Base-by-base conservation (phyloP, 176 grass and related monocot genomes). In the Tillandsia leiboldiana region DNA sequence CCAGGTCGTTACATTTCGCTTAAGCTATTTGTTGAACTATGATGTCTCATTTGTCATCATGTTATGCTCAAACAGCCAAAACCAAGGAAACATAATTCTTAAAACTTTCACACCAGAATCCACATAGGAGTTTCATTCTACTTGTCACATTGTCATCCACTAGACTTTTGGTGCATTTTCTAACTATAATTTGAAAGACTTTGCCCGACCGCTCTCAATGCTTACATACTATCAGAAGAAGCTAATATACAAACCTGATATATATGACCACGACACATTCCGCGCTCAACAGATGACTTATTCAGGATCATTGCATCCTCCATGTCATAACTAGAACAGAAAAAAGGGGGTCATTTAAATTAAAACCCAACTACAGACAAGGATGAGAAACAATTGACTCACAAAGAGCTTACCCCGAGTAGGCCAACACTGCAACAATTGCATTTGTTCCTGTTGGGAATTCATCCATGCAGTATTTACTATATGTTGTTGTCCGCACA, bases 291-390 rank as follows among this genome's bases (percentile, higher is more conserved):
- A 77, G 93, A 75, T 64, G 89, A 97, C 87, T 92, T 97, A 72
- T 97, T 97, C 82, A 97, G 81, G 76, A 97, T 92, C 89, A 97
- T 97, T 61, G 93, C 93, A 75, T 92, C 93, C 77, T 97, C 93
- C 93, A 97, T 97, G 75, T 97, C 93, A 79, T 97, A 97, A 66
- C 93, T 97, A 72, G 64, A 85, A 80, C 12, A 79, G 53, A 50
- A 18, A 66, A 18, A 77, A 73, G 12, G 9, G 13, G 33, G 50
- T 69, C 29, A 74, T 54, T 48, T 50, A 78, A 70, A 28, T 77
- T 42, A 67, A 2, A 75, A 75, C 23, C 22, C 33, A 65, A 12
- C 24, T 4, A 75, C 22, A 27, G 53, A 51, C 15, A 8, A 65
- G 53, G 23, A 66, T 29, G n/a, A 27, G 8, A 15, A 11, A 66